Evolutionary conservation across 2,329 filamentous ascomycete species (phyloP).

Genomic region (Fusarium sambucinum): DNA sequence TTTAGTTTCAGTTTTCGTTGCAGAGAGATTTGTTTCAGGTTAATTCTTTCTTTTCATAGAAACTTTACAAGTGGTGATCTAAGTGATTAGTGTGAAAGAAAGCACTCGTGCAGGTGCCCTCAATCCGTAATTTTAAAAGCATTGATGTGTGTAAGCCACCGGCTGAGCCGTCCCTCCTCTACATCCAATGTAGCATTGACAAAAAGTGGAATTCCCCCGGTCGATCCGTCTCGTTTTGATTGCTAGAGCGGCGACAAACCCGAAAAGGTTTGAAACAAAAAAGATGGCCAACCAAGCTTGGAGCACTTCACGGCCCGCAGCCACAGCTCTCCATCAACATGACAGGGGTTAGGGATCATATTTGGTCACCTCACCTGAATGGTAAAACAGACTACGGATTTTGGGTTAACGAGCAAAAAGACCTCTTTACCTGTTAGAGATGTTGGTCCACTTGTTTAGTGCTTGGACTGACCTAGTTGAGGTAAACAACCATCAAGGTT

Average conservation of each 20-base stretch:
- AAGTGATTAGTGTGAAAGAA: neutral
- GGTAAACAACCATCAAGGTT: neutral
- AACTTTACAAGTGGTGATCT: neutral
- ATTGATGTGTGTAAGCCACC: conserved; percentile 15
- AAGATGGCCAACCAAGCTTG: neutral
- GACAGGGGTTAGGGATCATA: conserved; percentile 3
- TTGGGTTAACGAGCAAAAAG: neutral
- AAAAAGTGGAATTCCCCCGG: conserved; percentile 21
- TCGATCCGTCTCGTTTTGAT: conserved; percentile 31
- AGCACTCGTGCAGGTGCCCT: neutral
- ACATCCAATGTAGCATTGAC: conserved; percentile 21
- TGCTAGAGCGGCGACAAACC: conserved; percentile 6
- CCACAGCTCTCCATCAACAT: conserved; percentile 2
- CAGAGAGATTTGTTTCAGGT: conserved; percentile 37
- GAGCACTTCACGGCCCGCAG: conserved; percentile 20
- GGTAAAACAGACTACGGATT: conserved; percentile 17
- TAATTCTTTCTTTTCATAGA: conserved; percentile 5
- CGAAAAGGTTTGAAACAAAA: conserved; percentile 20
- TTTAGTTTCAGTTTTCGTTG: conserved; percentile 26
- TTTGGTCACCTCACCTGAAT: conserved; percentile 18
- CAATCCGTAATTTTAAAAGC: conserved; percentile 25
- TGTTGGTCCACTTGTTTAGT: neutral
- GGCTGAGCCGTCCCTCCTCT: conserved; percentile 6
- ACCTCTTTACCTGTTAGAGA: neutral
- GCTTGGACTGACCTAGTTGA: conserved; percentile 1